These are phyloP conservation scores for Lotmaria passim DNA, from an alignment of 208 protist genomes.

Conservation along the genomic window DNA sequence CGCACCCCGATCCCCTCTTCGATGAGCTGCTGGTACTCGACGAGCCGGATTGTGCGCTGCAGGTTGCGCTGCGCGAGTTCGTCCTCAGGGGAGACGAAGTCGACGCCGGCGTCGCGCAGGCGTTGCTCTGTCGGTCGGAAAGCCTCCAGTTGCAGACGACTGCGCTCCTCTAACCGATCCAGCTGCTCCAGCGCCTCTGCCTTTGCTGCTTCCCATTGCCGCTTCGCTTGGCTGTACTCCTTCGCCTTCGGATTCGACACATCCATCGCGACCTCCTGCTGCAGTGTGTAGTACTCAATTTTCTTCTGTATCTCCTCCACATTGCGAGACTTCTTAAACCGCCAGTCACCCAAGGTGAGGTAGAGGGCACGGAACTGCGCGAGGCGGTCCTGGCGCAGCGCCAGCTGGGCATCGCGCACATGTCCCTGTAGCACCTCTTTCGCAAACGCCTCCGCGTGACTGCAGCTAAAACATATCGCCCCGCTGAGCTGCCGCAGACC, in stretches of 20 bases:
- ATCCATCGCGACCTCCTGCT: constrained; percentile 90
- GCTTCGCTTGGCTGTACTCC: constrained; percentile 84
- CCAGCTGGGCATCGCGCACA: constrained; percentile 40
- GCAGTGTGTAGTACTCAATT: constrained; percentile 78
- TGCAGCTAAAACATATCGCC: constrained; percentile 41
- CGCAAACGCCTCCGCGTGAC: constrained; percentile 42
- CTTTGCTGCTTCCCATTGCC: constrained; percentile 65
- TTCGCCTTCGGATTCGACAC: constrained; percentile 88
- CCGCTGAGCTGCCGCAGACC: constrained; percentile 36
- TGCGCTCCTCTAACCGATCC: constrained; percentile 51
- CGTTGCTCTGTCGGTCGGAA: constrained; percentile 79
- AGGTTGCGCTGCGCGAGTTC: constrained; percentile 71
- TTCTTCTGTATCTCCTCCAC: constrained; percentile 81
- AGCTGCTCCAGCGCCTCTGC: constrained; percentile 68
- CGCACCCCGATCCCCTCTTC: constrained; percentile 36
- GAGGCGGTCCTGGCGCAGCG: constrained; percentile 67
- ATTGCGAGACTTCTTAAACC: constrained; percentile 88
- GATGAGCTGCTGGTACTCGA: constrained; percentile 84
- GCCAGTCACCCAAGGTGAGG: constrained; percentile 85
- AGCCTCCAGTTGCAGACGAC: constrained; percentile 51
- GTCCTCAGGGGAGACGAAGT: constrained; percentile 69
- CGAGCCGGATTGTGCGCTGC: constrained; percentile 67
- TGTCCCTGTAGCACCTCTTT: constrained; percentile 41
- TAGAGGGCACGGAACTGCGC: constrained; percentile 83
- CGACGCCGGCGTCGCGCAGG: constrained; percentile 62